Evolutionary conservation across 345 rosid species (phyloP), one percentile per base, ranked within the genome.

Genomic region (Acer negundo): DNA sequence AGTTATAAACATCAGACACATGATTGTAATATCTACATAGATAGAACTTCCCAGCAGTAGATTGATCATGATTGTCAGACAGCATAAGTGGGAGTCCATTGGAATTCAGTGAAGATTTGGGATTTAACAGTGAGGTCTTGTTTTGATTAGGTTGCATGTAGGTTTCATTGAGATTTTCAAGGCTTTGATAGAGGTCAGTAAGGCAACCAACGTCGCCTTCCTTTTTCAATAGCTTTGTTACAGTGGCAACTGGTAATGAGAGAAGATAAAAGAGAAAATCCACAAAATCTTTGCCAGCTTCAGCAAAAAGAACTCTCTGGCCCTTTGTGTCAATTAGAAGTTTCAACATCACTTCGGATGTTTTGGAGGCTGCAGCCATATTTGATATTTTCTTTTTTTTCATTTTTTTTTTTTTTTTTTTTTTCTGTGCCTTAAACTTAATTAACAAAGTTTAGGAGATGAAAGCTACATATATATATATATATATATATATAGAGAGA

Each of bases 201-300:
- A 82, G 26, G 74, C 71, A 69, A 1, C 84, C 84, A 1, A 42
- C 82, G 65, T 47, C 28, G 62, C 6, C 24, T 40, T 38, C 20
- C 7, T 42, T 17, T 19, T 7, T 22, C 19, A 82, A 17, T 0
- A 79, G 58, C 62, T 40, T 49, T 6, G 58, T 42, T 2, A 82
- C 79, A 3, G 79, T 72, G 1, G 73, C 84, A 0, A 83, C 9
- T 3, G 80, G 84, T 42, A 78, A 44, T 40, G 71, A 62, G 11
- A 77, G 74, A 7, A 81, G 44, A 56, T 12, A 19, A 56, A 82
- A 77, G 2, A 83, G 80, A 55, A 84, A 85, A 78, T 83, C 86
- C 2, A 83, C 80, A 24, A 83, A 75, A 3, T 78, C 81, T 42
- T 83, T 81, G 8, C 78, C 80, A 0, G 81, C 78, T 62, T 87